These are phyloP conservation scores for Crotalaria pallida DNA, from an alignment of 306 rosid genomes.

Conservation along the genomic window DNA sequence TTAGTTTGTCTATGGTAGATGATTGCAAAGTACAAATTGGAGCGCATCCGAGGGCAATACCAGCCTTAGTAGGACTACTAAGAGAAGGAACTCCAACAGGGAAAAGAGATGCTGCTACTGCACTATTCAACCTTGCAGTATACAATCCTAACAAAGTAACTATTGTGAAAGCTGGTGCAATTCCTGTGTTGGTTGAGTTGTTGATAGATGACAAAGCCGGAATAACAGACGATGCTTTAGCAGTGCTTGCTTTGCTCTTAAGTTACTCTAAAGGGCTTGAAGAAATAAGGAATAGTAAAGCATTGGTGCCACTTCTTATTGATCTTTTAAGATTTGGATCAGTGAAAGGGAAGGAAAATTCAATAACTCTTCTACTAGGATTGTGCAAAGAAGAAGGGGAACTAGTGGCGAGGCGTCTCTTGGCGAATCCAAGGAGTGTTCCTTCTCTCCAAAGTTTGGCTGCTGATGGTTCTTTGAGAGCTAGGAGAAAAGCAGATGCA, in stretches of 20 bases:
- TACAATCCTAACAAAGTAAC: conserved; percentile 60
- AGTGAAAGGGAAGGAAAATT: conserved; percentile 75
- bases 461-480: conserved; percentile 68
- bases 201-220: conserved; percentile 80
- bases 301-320: conserved; percentile 63
- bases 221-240: conserved; percentile 72
- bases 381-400: conserved; percentile 85
- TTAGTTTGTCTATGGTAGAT: conserved; percentile 69
- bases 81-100: conserved; percentile 77
- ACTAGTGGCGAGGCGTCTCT: conserved; percentile 54
- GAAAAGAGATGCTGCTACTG: conserved; percentile 78
- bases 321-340: conserved; percentile 94
- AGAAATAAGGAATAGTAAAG: conserved; percentile 64
- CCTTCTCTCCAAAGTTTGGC: conserved; percentile 83
- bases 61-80: conserved; percentile 67
- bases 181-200: conserved; percentile 57
- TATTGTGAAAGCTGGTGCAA: conserved; percentile 54
- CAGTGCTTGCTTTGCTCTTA: conserved; percentile 59
- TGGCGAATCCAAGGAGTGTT: conserved; percentile 74
- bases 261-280: conserved; percentile 64
- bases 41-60: conserved; percentile 51
- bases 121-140: conserved; percentile 70
- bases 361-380: conserved; percentile 70
- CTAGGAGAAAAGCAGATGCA: conserved; percentile 81
- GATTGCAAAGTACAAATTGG: conserved; percentile 74